These are phyloP conservation scores for Passiflora organensis DNA, from an alignment of 345 rosid species.

Conservation along the genomic window DNA sequence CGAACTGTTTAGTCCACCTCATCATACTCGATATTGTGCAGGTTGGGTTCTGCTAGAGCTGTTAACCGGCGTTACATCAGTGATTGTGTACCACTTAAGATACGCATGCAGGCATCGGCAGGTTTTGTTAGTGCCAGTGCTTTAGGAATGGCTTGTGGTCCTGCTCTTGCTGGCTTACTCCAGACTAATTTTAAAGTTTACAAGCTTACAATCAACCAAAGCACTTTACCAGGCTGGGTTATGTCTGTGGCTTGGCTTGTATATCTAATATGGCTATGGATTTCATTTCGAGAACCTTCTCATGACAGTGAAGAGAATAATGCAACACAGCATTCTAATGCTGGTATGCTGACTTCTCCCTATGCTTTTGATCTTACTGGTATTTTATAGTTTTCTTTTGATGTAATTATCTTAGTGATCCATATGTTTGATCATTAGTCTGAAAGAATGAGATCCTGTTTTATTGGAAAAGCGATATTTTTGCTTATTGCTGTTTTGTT, in stretches of 20 bases:
- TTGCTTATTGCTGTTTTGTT: neutral
- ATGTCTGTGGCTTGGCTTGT: constrained; percentile 92
- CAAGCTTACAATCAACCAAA: constrained; percentile 69
- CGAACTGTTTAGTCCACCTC: neutral
- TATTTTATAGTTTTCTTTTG: neutral
- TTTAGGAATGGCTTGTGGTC: constrained; percentile 99
- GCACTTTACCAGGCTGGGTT: constrained; percentile 97
- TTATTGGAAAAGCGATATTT: neutral
- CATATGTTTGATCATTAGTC: neutral
- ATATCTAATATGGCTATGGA: constrained; percentile 75
- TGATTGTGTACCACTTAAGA: constrained; percentile 83
- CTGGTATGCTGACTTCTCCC: constrained; percentile 39
- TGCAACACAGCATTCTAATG: constrained; percentile 31
- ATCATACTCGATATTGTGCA: constrained; percentile 31
- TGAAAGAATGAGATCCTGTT: neutral
- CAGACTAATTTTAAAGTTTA: constrained; percentile 77
- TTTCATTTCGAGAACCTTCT: constrained; percentile 79
- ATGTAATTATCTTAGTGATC: neutral
- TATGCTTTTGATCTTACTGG: constrained; percentile 5
- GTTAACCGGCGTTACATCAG: constrained; percentile 97
- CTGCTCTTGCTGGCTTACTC: constrained; percentile 93
- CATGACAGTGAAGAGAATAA: constrained; percentile 48
- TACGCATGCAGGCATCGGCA: constrained; percentile 97
- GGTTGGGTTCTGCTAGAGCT: constrained; percentile 99
- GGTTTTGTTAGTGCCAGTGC: constrained; percentile 99